These are phyloP conservation scores for Lablab purpureus DNA, from an alignment of 306 rosid genomes.

Conservation along the genomic window DNA sequence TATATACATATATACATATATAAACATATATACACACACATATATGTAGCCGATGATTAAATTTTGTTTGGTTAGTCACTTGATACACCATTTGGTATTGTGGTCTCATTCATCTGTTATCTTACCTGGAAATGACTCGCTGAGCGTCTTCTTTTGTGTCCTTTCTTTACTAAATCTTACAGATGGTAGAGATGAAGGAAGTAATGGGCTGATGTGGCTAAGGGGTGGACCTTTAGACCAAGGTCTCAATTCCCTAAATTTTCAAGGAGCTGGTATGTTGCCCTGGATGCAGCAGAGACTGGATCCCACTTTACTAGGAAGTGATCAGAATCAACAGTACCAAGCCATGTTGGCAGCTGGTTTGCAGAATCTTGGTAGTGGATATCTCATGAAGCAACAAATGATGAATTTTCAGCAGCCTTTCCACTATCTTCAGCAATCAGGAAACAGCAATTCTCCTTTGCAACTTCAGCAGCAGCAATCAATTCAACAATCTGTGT, in stretches of 20 bases:
- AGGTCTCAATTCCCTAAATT: constrained; percentile 72
- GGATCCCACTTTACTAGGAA: constrained; percentile 72
- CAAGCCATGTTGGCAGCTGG: constrained; percentile 90
- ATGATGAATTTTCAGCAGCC: constrained; percentile 87
- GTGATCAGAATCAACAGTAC: constrained; percentile 81
- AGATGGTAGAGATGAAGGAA: constrained; percentile 83
- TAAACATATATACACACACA: too few species aligned
- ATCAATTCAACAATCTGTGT: constrained; percentile 61
- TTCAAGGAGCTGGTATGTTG: constrained; percentile 74
- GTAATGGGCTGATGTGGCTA: constrained; percentile 81
- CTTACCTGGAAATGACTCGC: background rate
- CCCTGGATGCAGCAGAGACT: constrained; percentile 97
- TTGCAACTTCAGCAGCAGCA: constrained; percentile 79
- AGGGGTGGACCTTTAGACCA: constrained; percentile 80
- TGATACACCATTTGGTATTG: background rate
- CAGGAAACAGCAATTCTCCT: constrained; percentile 61
- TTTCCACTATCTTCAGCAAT: constrained; percentile 66
- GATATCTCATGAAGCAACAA: constrained; percentile 78
- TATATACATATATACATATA: background rate
- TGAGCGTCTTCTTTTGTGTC: constrained; percentile 5
- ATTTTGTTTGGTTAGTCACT: background rate
- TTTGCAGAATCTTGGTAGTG: constrained; percentile 76
- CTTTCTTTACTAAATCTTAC: constrained; percentile 40
- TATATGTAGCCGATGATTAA: background rate
- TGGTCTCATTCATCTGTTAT: background rate